Conservation (phyloP, 768 basidiomycete species). For the Coprinopsis sp. region DNA sequence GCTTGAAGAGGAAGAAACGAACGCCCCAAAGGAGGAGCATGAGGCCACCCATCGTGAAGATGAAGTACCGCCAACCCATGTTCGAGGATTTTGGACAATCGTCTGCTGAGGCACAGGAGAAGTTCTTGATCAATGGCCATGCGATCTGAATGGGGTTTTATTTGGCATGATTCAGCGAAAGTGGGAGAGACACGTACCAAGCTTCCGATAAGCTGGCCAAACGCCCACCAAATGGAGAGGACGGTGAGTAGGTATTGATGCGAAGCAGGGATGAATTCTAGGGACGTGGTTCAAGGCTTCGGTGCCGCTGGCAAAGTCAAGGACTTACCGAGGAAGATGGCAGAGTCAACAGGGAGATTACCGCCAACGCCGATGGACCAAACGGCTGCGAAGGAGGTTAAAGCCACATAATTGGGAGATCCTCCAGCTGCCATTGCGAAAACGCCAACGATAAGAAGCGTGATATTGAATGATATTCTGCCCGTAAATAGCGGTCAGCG, state of each 20-base stretch:
- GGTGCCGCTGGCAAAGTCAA: too few species aligned
- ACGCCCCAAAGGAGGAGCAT: constrained; percentile 56
- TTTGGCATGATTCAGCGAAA: not conserved
- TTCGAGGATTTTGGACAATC: constrained; percentile 49
- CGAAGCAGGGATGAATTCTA: constrained; percentile 65
- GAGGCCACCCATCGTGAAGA: constrained; percentile 66
- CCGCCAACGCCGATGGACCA: constrained; percentile 72
- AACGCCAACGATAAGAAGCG: constrained; percentile 60
- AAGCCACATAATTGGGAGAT: constrained; percentile 44
- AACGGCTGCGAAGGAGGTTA: constrained; percentile 48
- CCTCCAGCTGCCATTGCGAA: constrained; percentile 63
- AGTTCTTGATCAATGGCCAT: constrained; percentile 69
- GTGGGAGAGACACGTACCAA: constrained; percentile 21
- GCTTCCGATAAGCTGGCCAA: constrained; percentile 64
- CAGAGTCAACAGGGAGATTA: constrained; percentile 65
- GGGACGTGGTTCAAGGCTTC: too few species aligned
- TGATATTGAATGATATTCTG: constrained; percentile 66
- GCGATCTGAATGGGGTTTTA: constrained; percentile 42
- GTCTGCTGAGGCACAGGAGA: constrained; percentile 43
- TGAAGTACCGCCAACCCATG: constrained; percentile 73
- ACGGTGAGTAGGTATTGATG: constrained; percentile 76
- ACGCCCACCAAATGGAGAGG: constrained; percentile 76
- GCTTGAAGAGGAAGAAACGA: constrained; percentile 51
- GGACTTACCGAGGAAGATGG: constrained; percentile 68
- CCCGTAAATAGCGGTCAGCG: not conserved